A percentile compares a stretch with the other conserved stretches of the same genome.
Evolutionary conservation across 129 eudicot species (phyloP).

Genomic region (Oenanthe sinensis): DNA sequence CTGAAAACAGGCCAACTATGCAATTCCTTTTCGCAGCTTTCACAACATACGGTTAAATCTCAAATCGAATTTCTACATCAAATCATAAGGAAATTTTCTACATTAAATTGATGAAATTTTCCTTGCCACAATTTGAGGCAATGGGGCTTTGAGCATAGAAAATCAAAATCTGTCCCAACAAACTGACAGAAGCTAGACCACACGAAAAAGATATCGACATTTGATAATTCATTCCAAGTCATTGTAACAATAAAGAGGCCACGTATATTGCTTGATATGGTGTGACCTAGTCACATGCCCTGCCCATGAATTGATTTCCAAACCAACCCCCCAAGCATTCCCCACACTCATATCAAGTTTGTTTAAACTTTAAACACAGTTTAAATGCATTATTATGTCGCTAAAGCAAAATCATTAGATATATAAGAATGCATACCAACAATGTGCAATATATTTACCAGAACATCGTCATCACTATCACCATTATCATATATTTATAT

Average conservation of each 20-base stretch:
- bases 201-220: neutral
- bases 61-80: neutral
- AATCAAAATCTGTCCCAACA: neutral
- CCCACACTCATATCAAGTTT: neutral
- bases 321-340: constrained; percentile 5
- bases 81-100: neutral
- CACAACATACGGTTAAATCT: neutral
- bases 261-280: neutral
- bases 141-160: neutral
- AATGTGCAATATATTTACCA: neutral
- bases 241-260: neutral
- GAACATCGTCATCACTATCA: neutral
- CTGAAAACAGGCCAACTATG: no score
- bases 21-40: neutral
- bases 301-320: constrained; percentile 7
- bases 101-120: neutral
- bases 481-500: neutral
- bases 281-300: constrained; percentile 3
- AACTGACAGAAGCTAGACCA: neutral
- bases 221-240: neutral
- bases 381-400: neutral
- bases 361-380: neutral
- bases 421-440: neutral
- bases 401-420: neutral
- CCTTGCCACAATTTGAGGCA: neutral